A percentile compares a stretch with the other conserved stretches of the same genome.
phyloP scores from a whole-genome alignment of 2,329 filamentous ascomycete genomes.

The Myotisia sp. region DNA sequence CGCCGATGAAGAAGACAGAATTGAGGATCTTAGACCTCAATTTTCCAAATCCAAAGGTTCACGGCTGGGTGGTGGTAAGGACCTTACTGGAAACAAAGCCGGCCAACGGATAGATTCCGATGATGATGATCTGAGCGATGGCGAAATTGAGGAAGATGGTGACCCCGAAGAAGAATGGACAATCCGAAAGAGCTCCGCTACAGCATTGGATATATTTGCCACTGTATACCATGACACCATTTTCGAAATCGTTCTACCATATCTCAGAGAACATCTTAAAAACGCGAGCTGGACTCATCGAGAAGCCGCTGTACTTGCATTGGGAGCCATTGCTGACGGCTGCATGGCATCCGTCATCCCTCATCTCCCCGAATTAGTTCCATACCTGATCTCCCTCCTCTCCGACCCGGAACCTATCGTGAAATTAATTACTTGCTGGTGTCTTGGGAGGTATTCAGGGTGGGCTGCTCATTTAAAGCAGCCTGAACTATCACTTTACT shows the following conservation, averaged over 20 bases:
- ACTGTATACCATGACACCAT: constrained; percentile 77
- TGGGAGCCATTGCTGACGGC: constrained; percentile 88
- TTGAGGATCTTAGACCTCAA: constrained; percentile 79
- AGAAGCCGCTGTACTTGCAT: constrained; percentile 83
- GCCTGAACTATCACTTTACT: constrained; percentile 58
- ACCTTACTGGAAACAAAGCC: constrained; percentile 32
- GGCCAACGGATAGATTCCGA: constrained; percentile 41
- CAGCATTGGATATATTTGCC: constrained; percentile 85
- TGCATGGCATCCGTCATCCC: constrained; percentile 82
- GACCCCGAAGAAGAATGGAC: constrained; percentile 92
- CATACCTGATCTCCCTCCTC: constrained; percentile 76
- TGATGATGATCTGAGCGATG: constrained; percentile 71
- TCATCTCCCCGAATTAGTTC: constrained; percentile 77
- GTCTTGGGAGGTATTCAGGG: constrained; percentile 77
- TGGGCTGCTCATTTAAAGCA: constrained; percentile 73
- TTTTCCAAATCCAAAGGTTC: constrained; percentile 62
- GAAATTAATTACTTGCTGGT: constrained; percentile 95
- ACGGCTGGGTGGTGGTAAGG: constrained; percentile 42
- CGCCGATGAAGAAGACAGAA: constrained; percentile 78
- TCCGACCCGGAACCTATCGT: constrained; percentile 80
- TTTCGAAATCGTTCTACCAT: constrained; percentile 83
- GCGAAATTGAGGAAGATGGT: constrained; percentile 60
- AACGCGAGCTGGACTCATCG: constrained; percentile 82
- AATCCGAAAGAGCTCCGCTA: constrained; percentile 88
- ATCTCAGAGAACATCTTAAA: constrained; percentile 76